phyloP scores from a whole-genome alignment of 768 basidiomycete species.

The Agaricus blazei region DNA sequence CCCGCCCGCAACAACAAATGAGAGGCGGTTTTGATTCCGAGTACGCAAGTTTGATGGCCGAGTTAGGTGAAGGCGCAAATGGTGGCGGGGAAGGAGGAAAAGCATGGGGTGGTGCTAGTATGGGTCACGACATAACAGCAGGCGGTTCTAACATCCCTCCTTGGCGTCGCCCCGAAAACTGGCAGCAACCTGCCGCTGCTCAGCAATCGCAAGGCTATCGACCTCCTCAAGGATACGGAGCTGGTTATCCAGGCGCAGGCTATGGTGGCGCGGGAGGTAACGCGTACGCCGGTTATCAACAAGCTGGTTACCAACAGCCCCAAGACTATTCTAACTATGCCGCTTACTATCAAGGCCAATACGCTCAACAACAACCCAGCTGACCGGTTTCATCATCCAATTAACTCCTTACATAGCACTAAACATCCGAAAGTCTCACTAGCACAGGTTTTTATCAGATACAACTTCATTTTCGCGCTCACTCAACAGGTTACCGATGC shows the following conservation, averaged over 20 bases:
- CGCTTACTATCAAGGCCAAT: slow-evolving; percentile 86
- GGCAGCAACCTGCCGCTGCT: slow-evolving; percentile 55
- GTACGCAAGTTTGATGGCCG: slow-evolving; percentile 96
- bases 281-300: slow-evolving; percentile 44
- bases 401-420: slow-evolving; percentile 34
- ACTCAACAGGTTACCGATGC: slow-evolving; percentile 5
- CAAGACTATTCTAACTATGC: slow-evolving; percentile 83
- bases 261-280: slow-evolving; percentile 42
- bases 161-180: slow-evolving; percentile 87
- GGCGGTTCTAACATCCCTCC: slow-evolving; percentile 83
- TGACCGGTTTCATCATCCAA: slow-evolving; percentile 17
- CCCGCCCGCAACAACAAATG: slow-evolving; percentile 43
- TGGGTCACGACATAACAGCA: slow-evolving; percentile 62
- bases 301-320: slow-evolving; percentile 42
- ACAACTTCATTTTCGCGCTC: slow-evolving; percentile 4
- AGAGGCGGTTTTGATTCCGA: slow-evolving; percentile 94
- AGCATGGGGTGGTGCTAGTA: slow-evolving; percentile 46
- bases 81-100: slow-evolving; percentile 48
- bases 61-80: slow-evolving; percentile 82
- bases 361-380: slow-evolving; percentile 61
- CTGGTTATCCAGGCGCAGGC: slow-evolving; percentile 21
- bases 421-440: slow-evolving; percentile 17
- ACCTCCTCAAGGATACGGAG: slow-evolving; percentile 62
- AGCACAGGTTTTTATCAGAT: slow-evolving; percentile 10
- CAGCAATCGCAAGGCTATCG: slow-evolving; percentile 56